phyloP scores from a whole-genome alignment of 345 rosid species.

The Populus davidiana region DNA sequence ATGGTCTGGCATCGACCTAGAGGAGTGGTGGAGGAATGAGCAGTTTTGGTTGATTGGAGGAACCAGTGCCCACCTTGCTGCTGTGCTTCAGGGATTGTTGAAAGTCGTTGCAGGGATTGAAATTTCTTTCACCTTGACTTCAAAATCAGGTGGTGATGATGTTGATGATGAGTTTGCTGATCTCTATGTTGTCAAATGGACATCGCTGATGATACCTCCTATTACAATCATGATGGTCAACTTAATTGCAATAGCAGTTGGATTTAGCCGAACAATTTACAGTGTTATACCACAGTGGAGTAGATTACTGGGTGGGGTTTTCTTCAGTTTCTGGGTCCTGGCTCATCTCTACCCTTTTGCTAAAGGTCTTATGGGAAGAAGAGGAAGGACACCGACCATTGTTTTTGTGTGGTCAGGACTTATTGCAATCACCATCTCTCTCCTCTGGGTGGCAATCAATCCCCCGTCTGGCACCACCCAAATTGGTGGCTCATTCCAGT shows the following conservation, averaged over 20 bases:
- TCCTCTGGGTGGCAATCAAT: slow-evolving; percentile 94
- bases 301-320: slow-evolving; percentile 78
- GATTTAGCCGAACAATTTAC: slow-evolving; percentile 88
- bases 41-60: slow-evolving; percentile 99
- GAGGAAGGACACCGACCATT: slow-evolving; percentile 96
- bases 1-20: slow-evolving; percentile 92
- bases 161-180: slow-evolving; percentile 92
- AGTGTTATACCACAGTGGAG: slow-evolving; percentile 87
- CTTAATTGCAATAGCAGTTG: slow-evolving; percentile 86
- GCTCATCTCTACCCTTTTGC: slow-evolving; percentile 98
- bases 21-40: slow-evolving; percentile 99
- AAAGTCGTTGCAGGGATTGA: slow-evolving; percentile 93
- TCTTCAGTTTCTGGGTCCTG: slow-evolving; percentile 98
- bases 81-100: slow-evolving; percentile 86
- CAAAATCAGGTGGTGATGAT: slow-evolving; percentile 87
- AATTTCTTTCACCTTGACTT: slow-evolving; percentile 84
- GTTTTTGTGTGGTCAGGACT: slow-evolving; percentile 98
- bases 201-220: slow-evolving; percentile 89
- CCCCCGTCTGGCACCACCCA: slow-evolving; percentile 70
- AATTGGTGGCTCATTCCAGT: slow-evolving; percentile 89
- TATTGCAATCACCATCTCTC: slow-evolving; percentile 84
- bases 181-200: slow-evolving; percentile 77
- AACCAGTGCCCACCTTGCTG: slow-evolving; percentile 94
- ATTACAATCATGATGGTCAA: slow-evolving; percentile 90
- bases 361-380: slow-evolving; percentile 94